Percentiles rank a stretch among this genome's conserved stretches.
phyloP scores from a whole-genome alignment of 345 rosid species.

The Salix caprea region DNA sequence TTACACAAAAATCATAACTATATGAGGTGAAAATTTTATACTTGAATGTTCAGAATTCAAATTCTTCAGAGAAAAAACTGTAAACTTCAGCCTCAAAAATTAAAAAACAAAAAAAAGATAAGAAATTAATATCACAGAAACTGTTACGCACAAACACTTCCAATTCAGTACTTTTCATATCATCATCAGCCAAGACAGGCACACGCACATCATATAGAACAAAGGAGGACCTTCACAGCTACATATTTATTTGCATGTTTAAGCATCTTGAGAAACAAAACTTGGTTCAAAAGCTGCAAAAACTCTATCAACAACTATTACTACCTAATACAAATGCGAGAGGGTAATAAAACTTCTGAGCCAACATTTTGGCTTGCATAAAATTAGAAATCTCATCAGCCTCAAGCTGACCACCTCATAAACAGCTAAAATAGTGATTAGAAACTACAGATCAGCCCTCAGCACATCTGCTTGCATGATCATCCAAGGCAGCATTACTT shows the following conservation, averaged over 20 bases:
- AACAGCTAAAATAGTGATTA: not conserved
- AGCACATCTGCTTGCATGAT: not conserved
- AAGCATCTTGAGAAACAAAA: conserved; percentile 1
- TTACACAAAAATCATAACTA: conserved; percentile 9
- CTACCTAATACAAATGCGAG: not conserved
- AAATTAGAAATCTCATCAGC: not conserved
- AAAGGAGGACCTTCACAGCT: not conserved
- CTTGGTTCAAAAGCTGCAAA: not conserved
- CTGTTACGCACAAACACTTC: not conserved
- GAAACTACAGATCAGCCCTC: not conserved
- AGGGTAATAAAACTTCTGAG: not conserved
- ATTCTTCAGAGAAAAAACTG: not conserved
- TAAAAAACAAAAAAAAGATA: not conserved
- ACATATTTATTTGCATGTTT: not conserved
- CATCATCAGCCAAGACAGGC: not conserved
- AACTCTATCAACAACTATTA: not conserved
- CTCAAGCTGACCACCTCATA: not conserved
- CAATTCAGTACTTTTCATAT: not conserved
- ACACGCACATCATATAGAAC: not conserved
- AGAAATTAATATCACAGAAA: not conserved
- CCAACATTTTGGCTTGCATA: not conserved
- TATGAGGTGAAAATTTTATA: not conserved
- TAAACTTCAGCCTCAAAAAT: not conserved
- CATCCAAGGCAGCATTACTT: not conserved
- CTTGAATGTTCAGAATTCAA: not conserved